Evolutionary conservation across 2,329 filamentous ascomycete genomes (phyloP).

Genomic region (Lachnellula willkommii): DNA sequence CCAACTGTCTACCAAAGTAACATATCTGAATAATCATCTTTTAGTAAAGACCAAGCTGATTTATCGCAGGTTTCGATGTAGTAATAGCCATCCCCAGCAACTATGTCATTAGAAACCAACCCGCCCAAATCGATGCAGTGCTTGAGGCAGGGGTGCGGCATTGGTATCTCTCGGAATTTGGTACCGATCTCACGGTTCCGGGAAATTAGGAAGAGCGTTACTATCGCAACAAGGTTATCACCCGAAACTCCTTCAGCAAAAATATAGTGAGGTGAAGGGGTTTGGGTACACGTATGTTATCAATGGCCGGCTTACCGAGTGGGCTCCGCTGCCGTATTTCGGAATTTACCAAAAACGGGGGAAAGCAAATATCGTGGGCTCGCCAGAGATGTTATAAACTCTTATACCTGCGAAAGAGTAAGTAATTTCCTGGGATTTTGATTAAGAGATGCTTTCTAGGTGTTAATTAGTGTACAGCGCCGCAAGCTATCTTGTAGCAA

Average conservation of each 20-base stretch:
- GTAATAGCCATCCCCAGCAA: constrained; percentile 43
- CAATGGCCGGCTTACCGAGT: constrained; percentile 8
- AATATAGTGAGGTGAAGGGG: not conserved
- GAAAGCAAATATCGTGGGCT: constrained; percentile 2
- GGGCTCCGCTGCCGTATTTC: constrained; percentile 6
- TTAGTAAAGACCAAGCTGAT: not conserved
- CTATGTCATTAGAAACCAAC: constrained; percentile 36
- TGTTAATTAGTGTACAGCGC: not conserved
- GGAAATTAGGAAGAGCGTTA: constrained; percentile 11
- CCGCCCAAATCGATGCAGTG: constrained; percentile 51
- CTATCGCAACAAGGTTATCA: constrained; percentile 12
- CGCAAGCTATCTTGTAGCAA: constrained; percentile 1
- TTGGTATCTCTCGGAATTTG: constrained; percentile 54
- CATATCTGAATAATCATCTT: not conserved
- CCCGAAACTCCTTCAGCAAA: constrained; percentile 6
- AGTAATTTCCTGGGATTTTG: not conserved
- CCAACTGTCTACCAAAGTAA: not conserved
- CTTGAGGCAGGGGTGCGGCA: constrained; percentile 51
- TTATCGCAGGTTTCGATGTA: constrained; percentile 46
- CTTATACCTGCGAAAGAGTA: not conserved
- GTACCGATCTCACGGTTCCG: constrained; percentile 23
- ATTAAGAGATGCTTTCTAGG: not conserved
- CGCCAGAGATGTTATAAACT: constrained; percentile 3
- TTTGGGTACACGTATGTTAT: constrained; percentile 12
- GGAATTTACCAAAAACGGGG: constrained; percentile 2